Conservation (phyloP, 805 yeast species). For the Aciculoconidium aculeatum region DNA sequence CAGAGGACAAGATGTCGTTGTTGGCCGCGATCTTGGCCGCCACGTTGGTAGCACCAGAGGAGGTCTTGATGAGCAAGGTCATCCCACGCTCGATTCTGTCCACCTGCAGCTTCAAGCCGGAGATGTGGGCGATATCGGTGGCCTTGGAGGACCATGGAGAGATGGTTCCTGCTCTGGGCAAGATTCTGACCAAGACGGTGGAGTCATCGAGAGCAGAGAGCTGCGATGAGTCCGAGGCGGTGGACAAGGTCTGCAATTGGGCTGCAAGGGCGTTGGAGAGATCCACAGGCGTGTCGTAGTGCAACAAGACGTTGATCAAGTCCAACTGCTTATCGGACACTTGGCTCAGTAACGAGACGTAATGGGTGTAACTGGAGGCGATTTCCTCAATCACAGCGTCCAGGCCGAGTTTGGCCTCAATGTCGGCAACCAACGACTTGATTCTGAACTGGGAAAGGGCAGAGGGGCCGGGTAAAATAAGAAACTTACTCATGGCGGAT, state of each 20-base stretch:
- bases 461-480: conserved; percentile 74
- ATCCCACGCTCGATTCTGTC: conserved; percentile 90
- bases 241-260: conserved; percentile 29
- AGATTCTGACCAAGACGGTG: conserved; percentile 61
- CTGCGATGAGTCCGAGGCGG: conserved; percentile 23
- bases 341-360: conserved; percentile 50
- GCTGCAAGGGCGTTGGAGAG: conserved; percentile 38
- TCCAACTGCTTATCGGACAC: conserved; percentile 36
- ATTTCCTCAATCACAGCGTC: conserved; percentile 60
- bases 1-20: conserved; percentile 55
- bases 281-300: conserved; percentile 69
- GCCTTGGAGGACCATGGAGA: conserved; percentile 99
- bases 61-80: conserved; percentile 63
- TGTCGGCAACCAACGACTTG: conserved; percentile 60
- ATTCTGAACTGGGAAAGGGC: conserved; percentile 88
- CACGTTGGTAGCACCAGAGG: no score
- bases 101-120: conserved; percentile 68
- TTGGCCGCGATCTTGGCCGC: conserved; percentile 42
- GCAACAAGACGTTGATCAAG: conserved; percentile 57
- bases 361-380: conserved; percentile 74
- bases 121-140: conserved; percentile 84
- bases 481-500: conserved; percentile 23
- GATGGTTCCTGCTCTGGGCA: conserved; percentile 93
- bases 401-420: conserved; percentile 64
- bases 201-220: conserved; percentile 27